Percentiles rank a stretch among this genome's conserved stretches.
These are phyloP conservation scores for Diaporthe velutina DNA, from an alignment of 2,329 filamentous ascomycete genomes.

Conservation along the genomic window DNA sequence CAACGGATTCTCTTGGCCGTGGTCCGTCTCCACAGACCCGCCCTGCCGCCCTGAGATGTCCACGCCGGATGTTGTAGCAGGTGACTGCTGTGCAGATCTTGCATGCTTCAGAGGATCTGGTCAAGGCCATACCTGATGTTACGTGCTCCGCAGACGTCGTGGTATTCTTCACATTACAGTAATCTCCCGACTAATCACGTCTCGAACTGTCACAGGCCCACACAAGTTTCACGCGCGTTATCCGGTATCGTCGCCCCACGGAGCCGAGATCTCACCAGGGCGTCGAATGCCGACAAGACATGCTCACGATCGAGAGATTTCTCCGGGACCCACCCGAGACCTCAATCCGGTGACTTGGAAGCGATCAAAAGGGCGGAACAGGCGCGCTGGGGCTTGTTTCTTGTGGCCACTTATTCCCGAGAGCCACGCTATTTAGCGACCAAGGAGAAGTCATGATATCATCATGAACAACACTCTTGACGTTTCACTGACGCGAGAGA, in stretches of 20 bases:
- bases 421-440: slow-evolving; percentile 13
- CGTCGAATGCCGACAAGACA: neutral
- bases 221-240: neutral
- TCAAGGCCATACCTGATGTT: neutral
- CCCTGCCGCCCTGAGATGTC: slow-evolving; percentile 12
- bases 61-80: slow-evolving; percentile 18
- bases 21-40: slow-evolving; percentile 21
- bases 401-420: neutral
- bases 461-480: slow-evolving; percentile 20
- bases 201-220: neutral
- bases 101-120: slow-evolving; percentile 29
- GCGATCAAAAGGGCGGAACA: neutral
- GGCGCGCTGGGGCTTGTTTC: neutral
- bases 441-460: slow-evolving; percentile 37
- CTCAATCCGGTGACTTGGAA: neutral
- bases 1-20: slow-evolving; percentile 26
- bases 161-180: neutral
- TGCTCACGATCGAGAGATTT: neutral
- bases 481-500: neutral
- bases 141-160: slow-evolving; percentile 19
- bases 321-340: neutral
- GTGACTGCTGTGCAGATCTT: slow-evolving; percentile 22
- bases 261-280: neutral
- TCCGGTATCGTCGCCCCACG: neutral
- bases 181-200: neutral